These are phyloP conservation scores for Melaleuca quinquenervia DNA, from an alignment of 345 rosid genomes.

Conservation along the genomic window DNA sequence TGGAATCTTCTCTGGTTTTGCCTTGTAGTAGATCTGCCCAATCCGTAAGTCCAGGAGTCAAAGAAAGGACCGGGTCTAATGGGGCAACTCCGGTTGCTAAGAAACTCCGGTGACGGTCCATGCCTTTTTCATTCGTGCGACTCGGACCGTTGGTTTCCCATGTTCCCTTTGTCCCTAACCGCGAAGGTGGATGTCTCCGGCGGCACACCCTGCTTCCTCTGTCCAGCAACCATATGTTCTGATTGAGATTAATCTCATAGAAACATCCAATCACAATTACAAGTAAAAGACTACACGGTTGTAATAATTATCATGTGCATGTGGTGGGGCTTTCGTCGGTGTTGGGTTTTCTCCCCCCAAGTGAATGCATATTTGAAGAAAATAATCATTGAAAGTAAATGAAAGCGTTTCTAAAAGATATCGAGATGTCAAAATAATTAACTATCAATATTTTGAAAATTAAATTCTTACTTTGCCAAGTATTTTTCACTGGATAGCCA, in stretches of 20 bases:
- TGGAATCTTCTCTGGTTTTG: background rate
- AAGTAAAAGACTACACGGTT: background rate
- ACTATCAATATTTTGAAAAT: background rate
- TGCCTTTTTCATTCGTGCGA: background rate
- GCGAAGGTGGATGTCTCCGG: background rate
- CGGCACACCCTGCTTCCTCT: background rate
- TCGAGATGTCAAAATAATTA: background rate
- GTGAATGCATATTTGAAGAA: background rate
- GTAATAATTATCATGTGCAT: background rate
- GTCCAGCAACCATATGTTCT: accelerated
- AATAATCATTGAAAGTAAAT: too few relatives aligned
- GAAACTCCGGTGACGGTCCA: background rate
- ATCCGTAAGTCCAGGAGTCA: background rate
- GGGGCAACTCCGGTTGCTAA: background rate
- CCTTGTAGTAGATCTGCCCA: background rate
- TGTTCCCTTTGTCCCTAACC: background rate
- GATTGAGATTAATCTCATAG: background rate
- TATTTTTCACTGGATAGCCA: background rate
- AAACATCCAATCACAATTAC: background rate
- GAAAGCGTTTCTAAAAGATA: background rate
- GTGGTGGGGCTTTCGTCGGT: background rate
- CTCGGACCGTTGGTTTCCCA: background rate
- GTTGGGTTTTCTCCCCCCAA: background rate
- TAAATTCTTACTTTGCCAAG: background rate
- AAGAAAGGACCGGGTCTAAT: background rate